These are phyloP conservation scores for Diutina rugosa DNA, from an alignment of 1,139 yeast species.

Conservation along the genomic window DNA sequence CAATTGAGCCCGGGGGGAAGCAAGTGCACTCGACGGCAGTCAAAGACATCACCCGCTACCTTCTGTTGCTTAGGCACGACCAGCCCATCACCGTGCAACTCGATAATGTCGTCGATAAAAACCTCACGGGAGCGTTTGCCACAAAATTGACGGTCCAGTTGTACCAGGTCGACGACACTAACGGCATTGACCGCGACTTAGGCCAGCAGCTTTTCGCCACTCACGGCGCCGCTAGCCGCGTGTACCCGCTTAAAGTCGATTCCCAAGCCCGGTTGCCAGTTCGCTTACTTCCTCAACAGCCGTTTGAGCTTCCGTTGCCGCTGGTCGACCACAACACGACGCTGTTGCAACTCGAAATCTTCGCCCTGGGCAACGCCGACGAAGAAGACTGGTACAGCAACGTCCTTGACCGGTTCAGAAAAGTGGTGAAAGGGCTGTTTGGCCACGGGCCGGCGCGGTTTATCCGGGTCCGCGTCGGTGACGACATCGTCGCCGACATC, in stretches of 20 bases:
- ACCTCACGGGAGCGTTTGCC: slow-evolving; percentile 49
- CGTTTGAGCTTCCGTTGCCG: slow-evolving; percentile 26
- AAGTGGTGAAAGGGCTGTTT: slow-evolving; percentile 12
- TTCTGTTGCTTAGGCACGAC: slow-evolving; percentile 31
- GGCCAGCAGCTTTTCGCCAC: slow-evolving; percentile 4
- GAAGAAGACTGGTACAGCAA: slow-evolving; percentile 83
- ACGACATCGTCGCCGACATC: slow-evolving; percentile 31
- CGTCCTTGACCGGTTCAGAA: slow-evolving; percentile 34
- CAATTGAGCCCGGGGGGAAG: slow-evolving; percentile 61
- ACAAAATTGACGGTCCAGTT: slow-evolving; percentile 40
- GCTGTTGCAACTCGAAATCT: slow-evolving; percentile 43
- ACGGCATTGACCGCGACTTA: not conserved
- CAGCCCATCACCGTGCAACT: slow-evolving; percentile 36
- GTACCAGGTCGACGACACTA: slow-evolving; percentile 18
- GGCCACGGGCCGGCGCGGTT: slow-evolving; percentile 59
- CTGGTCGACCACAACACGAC: slow-evolving; percentile 36
- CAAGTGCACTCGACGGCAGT: slow-evolving; percentile 31
- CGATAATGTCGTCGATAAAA: slow-evolving; percentile 48
- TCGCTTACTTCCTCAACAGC: slow-evolving; percentile 25
- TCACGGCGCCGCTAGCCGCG: slow-evolving; percentile 6
- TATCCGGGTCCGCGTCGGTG: slow-evolving; percentile 39
- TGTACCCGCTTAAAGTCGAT: slow-evolving; percentile 17
- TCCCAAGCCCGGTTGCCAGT: slow-evolving; percentile 3
- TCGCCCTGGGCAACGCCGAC: slow-evolving; percentile 61
- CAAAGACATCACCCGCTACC: slow-evolving; percentile 56